phyloP scores from a whole-genome alignment of 225 moss, liverwort and hornwort species.

The Straminergon stramineum region DNA sequence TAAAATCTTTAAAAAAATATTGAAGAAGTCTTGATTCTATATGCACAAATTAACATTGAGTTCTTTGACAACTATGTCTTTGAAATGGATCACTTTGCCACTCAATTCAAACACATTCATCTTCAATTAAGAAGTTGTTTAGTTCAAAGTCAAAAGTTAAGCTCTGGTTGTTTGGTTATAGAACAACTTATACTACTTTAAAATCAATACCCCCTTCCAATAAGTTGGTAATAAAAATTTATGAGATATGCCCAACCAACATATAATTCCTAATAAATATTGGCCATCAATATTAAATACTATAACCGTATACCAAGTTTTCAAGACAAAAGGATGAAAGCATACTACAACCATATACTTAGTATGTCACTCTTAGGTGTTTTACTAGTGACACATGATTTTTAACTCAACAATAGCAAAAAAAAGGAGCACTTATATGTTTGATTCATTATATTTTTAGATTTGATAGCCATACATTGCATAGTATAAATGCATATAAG shows the following conservation, averaged over 20 bases:
- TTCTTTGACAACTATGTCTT: neutral
- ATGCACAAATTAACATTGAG: neutral
- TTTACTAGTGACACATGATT: neutral
- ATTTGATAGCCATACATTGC: neutral
- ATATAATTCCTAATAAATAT: neutral
- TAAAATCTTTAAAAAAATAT: neutral
- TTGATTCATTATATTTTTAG: neutral
- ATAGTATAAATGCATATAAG: neutral
- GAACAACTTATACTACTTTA: neutral
- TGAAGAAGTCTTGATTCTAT: neutral
- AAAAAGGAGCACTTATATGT: neutral
- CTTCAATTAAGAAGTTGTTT: neutral
- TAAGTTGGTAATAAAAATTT: neutral
- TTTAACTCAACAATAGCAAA: neutral
- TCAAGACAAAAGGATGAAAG: neutral
- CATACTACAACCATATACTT: neutral
- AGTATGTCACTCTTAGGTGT: neutral
- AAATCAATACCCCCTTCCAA: neutral
- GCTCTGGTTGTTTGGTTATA: neutral
- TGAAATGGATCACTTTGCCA: neutral
- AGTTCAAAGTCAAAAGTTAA: neutral
- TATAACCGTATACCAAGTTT: neutral
- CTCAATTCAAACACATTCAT: neutral
- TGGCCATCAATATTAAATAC: neutral
- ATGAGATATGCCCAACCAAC: rapidly evolving